A percentile compares a stretch with the other conserved stretches of the same genome.
phyloP scores from a whole-genome alignment of 2,329 filamentous ascomycete genomes.

The Chaetothyriales sp. region DNA sequence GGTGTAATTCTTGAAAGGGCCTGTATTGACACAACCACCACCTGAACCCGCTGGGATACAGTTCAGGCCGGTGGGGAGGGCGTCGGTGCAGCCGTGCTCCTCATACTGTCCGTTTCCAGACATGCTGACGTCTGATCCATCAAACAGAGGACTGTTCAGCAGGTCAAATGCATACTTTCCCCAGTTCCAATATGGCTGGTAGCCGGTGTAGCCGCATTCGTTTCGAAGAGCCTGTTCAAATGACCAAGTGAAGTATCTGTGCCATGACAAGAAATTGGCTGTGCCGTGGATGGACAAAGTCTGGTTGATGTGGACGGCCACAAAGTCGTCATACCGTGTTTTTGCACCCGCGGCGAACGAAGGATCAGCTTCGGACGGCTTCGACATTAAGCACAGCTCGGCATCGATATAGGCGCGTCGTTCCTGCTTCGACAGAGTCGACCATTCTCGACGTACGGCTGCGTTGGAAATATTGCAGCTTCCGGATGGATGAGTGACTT shows the following conservation, averaged over 20 bases:
- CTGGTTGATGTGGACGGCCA: slow-evolving; percentile 37
- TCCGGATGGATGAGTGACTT: too few species aligned
- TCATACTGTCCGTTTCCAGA: slow-evolving; percentile 32
- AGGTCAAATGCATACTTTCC: slow-evolving; percentile 17
- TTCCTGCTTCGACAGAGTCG: too few species aligned
- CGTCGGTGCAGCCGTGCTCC: too few species aligned
- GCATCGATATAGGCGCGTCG: slow-evolving; percentile 30
- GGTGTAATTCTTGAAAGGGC: slow-evolving; percentile 26
- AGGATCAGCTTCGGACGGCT: slow-evolving; percentile 25
- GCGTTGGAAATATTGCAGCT: too few species aligned
- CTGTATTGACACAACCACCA: slow-evolving; percentile 25
- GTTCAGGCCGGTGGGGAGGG: slow-evolving; percentile 6
- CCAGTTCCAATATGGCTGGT: slow-evolving; percentile 33
- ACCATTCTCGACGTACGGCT: too few species aligned
- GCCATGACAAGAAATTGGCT: slow-evolving; percentile 24
- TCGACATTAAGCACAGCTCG: slow-evolving; percentile 31
- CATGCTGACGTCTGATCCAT: slow-evolving; percentile 36
- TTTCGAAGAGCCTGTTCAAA: slow-evolving; percentile 24
- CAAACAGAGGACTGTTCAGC: slow-evolving; percentile 34
- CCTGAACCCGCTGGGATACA: slow-evolving; percentile 28
- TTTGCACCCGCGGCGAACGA: slow-evolving; percentile 29
- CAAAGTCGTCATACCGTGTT: slow-evolving; percentile 38
- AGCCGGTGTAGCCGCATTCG: slow-evolving; percentile 28
- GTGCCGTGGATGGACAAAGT: slow-evolving; percentile 31
- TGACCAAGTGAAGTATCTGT: slow-evolving; percentile 23